Base-by-base conservation (phyloP, 805 yeast genomes). In the Ogataea philodendri region DNA sequence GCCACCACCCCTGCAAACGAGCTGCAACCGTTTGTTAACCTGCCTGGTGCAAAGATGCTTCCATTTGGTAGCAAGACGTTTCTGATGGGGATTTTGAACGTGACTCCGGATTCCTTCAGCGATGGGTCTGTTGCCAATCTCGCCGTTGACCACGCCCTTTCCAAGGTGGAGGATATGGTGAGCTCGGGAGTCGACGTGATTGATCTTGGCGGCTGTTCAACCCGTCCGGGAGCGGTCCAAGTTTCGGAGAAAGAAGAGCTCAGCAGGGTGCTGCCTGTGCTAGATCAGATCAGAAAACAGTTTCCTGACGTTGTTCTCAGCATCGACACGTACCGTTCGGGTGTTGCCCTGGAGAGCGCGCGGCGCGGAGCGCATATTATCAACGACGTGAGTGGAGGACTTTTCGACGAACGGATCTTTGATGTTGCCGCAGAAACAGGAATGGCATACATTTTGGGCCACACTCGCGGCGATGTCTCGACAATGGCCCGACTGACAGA, bases 151-250 rank as follows among this genome's bases (percentile, higher is more conserved):
- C 59, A 60, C 8, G 67, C 78, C 2, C 53, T 81, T 17, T 52
- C 49, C 0, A 62, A 65, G 15, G 83, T 81, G 0, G 55, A 60
- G 25, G 45, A 59, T 23, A 70, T 84, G 69, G 69, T 76, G 5
- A 49, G 57, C 0, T 63, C 70, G 15, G 88, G 86, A 1, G 85
- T 88, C n/a, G 67, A 69, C 17, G 84, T 93, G 19, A 68, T 93
- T 23, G 98, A 93, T 57, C 72, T 93, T 36, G 98, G 98, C 7
- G 98, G 98, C 2, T 85, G 87, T 39, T 86, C 96, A 1, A 93
- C 98, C 0, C 72, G 94, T 32, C 98, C 98, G 0, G 86, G 87
- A 2, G 76, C 94, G 1, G 51, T 46, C 1, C 85, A 76, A 36
- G 80, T 83, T 0, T 51, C 72, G 3, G 70, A 58, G 14, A 72